Evolutionary conservation across 345 rosid species (phyloP), one percentile per base, ranked within the genome.

Genomic region (Pistacia vera): DNA sequence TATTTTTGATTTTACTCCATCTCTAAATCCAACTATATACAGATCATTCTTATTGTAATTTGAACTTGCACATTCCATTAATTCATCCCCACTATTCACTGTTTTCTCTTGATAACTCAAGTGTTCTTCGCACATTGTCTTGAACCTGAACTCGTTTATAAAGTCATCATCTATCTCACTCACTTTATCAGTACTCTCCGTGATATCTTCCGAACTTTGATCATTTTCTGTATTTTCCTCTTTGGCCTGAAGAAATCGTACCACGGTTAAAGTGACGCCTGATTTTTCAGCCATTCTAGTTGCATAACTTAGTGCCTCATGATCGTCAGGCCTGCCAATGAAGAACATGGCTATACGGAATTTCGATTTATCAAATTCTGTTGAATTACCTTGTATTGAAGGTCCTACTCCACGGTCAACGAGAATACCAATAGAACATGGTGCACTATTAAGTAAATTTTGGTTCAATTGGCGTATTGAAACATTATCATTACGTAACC

Each of bases 141-240:
- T 80, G 68, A 82, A 84, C 69, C 80, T 78, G 65, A 87, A 86
- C 77, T 80, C 82, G 33, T 86, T 77, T 2, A 86, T 33, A 22
- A 75, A 78, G 28, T 79, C 70, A 35, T 73, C 76, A 4, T 73
- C 76, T 2, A 1, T 3, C 22, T 51, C 68, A 33, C 52, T 51
- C 1, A 3, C 30, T 2, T 0, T 10, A 2, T 62, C 44, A 30
- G 33, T 30, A 18, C 2, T 62, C 2, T 73, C 33, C 6, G 48
- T 30, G 1, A 18, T 7, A 0, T 5, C 22, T 5, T 5, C n/a
- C 7, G 33, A n/a, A 41, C 8, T 41, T 0, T 8, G 1, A 7
- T 41, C 46, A 1, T 0, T 41, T 41, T 41, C 8, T 41, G 46
- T 41, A 41, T 41, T 6, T 41, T 41, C 46, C 5, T 81, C 81